Evolutionary conservation across 352 stramenopile species (phyloP), one percentile per base, ranked within the genome.

Genomic region (Globisporangium apiculatum): DNA sequence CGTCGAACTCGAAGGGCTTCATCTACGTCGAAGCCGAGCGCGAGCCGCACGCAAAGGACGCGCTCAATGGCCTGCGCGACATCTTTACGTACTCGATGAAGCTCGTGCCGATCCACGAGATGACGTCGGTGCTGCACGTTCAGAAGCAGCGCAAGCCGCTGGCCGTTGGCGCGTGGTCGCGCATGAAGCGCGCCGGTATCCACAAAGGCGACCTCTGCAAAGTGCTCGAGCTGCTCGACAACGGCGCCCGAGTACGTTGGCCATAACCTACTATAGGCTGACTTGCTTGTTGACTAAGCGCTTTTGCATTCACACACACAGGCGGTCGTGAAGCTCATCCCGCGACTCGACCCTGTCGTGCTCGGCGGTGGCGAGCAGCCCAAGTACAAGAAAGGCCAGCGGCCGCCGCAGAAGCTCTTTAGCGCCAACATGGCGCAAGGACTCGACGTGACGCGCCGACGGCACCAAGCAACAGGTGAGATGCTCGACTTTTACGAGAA

Each of bases 401-500:
- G 83, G 3, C 83, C 83, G n/a, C 78, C 86, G 14, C 80, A 91
- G 61, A 95, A 95, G 65, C 62, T 95, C 11, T 93, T 95, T 48
- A 84, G 87, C 51, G 47, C 75, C 0, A 80, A 82, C 50, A 76
- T 91, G 66, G 77, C 89, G 5, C 80, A 79, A 3, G 69, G 79
- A 1, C 61, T 63, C 6, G 83, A 95, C 37, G 67, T 87, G 40
- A 78, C 67, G 24, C 81, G 86, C 47, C 80, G 83, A 35, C 83
- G 86, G 9, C 84, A 89, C 47, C 81, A 76, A 15, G 78, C 72
- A 6, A 87, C 82, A 0, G 76, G 77, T 48, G 84, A 93, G 55
- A 94, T 94, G 84, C 87, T 95, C 73, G 86, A 95, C 58, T 86
- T 74, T 9, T 95, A 90, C 51, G 86, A 95, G 53, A 91, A 91